These are phyloP conservation scores for Clonostachys solani DNA, from an alignment of 2,329 filamentous ascomycete genomes.

Conservation along the genomic window DNA sequence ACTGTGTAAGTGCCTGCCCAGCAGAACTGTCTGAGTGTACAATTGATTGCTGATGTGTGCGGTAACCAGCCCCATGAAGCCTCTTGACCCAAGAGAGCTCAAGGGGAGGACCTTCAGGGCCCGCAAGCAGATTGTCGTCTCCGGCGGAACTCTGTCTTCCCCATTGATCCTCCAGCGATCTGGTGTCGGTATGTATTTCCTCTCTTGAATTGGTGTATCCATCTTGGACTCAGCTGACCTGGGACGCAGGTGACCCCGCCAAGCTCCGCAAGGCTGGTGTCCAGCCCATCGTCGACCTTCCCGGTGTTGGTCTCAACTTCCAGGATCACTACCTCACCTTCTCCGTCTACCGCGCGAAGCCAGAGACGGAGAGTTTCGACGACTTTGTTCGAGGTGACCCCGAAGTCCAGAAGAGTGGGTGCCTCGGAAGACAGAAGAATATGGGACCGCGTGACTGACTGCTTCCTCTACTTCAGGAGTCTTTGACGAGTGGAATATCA, in stretches of 20 bases:
- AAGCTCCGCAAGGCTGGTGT: conserved; percentile 67
- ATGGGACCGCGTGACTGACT: background rate
- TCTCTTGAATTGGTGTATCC: conserved; percentile 8
- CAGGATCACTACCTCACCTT: conserved; percentile 75
- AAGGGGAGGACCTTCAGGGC: conserved; percentile 56
- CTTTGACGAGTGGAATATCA: conserved; percentile 73
- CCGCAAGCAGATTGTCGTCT: conserved; percentile 71
- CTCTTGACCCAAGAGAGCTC: conserved; percentile 50
- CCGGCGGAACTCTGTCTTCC: conserved; percentile 68
- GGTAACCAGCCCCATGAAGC: conserved; percentile 50
- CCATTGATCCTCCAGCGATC: conserved; percentile 73
- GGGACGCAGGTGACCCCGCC: conserved; percentile 50
- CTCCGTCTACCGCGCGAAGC: conserved; percentile 67
- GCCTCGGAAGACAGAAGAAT: background rate
- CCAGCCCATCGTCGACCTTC: conserved; percentile 65
- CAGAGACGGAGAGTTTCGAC: conserved; percentile 73
- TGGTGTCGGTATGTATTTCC: conserved; percentile 42
- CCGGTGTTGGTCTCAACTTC: conserved; percentile 72
- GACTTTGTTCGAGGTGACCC: conserved; percentile 74
- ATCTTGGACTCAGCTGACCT: no score
- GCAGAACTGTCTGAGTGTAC: background rate
- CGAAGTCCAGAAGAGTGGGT: conserved; percentile 60
- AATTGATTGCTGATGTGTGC: background rate
- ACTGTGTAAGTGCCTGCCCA: conserved; percentile 38
- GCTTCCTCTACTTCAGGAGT: conserved; percentile 36